These are phyloP conservation scores for Fusarium veterinarium DNA, from an alignment of 2,329 filamentous ascomycete genomes.

Conservation along the genomic window DNA sequence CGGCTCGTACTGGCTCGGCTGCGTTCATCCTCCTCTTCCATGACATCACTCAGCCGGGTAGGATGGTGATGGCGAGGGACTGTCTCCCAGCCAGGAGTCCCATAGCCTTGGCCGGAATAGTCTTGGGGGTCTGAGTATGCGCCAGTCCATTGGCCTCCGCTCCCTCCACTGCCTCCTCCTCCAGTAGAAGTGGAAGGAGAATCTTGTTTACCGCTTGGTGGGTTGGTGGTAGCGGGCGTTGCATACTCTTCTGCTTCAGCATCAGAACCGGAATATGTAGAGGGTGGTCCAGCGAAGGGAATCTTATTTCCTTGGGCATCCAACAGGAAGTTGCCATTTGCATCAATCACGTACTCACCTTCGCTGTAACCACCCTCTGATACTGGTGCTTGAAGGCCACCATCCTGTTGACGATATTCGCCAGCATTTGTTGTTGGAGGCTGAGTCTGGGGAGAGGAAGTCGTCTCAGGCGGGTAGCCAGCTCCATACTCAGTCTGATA, in stretches of 20 bases:
- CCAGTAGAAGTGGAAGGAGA: slow-evolving; percentile 46
- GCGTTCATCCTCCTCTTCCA: slow-evolving; percentile 86
- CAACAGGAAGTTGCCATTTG: slow-evolving; percentile 68
- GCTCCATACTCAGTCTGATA: slow-evolving; percentile 48
- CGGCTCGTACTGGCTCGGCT: slow-evolving; percentile 78
- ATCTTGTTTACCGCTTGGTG: slow-evolving; percentile 51
- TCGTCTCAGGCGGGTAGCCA: slow-evolving; percentile 52
- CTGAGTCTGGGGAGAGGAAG: slow-evolving; percentile 57
- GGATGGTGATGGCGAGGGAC: slow-evolving; percentile 86
- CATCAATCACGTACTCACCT: slow-evolving; percentile 77
- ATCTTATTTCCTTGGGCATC: slow-evolving; percentile 72
- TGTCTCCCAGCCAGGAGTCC: slow-evolving; percentile 78
- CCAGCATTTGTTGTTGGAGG: slow-evolving; percentile 45
- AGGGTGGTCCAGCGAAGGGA: slow-evolving; percentile 59
- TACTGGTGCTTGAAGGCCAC: slow-evolving; percentile 41
- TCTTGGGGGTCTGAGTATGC: slow-evolving; percentile 62
- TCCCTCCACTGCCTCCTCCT: slow-evolving; percentile 54
- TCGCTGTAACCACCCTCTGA: slow-evolving; percentile 74
- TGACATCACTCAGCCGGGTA: slow-evolving; percentile 87
- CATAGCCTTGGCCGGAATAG: slow-evolving; percentile 75
- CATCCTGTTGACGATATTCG: slow-evolving; percentile 43
- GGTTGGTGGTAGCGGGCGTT: slow-evolving; percentile 59
- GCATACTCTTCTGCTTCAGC: slow-evolving; percentile 68
- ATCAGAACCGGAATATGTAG: slow-evolving; percentile 62
- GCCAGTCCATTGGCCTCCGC: slow-evolving; percentile 55